Evolutionary conservation across 352 stramenopile genomes (phyloP), one percentile per base, ranked within the genome.

Genomic region (Phytophthora rubi): DNA sequence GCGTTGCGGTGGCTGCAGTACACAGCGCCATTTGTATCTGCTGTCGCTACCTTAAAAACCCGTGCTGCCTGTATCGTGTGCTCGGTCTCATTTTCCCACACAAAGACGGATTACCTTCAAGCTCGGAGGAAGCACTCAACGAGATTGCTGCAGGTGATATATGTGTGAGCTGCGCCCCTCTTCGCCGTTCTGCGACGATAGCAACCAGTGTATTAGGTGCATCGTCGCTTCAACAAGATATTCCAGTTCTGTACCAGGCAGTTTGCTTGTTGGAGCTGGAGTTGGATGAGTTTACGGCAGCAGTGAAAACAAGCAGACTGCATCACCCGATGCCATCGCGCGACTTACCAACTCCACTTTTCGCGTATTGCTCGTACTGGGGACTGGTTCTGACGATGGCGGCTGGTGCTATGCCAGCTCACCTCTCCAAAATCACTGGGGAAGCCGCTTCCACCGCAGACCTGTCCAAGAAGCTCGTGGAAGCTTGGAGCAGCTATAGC

Each of bases 361-460:
- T 90, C 49, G 83, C 77, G 2, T 91, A 89, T 55, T 94, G 87
- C 59, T 85, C 87, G 45, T 93, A 93, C 55, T 92, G 87, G 83
- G 83, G 74, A 9, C 65, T 94, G 47, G 67, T 92, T 39, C 28
- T 93, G 30, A 80, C 81, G 52, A 78, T 90, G 63, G 71, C 62
- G 13, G 66, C 72, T 3, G 81, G 68, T 26, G 70, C 57, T 23
- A 92, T 94, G 85, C 77, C 83, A 16, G 63, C 63, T n/a, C 82
- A 94, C 21, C 51, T 92, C 9, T 73, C 62, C 2, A 92, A 89
- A 54, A 76, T 93, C 45, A 76, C 80, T 8, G 68, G 47, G 45
- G 78, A 84, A 23, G 70, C 70, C 9, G 57, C 48, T 59, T 56
- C 73, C 7, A 75, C 68, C 9, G 58, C 64, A 6, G 37, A 73